A percentile compares a stretch with the other conserved stretches of the same genome.
Evolutionary conservation across 306 rosid genomes (phyloP).

Genomic region (Acmispon strigosus): DNA sequence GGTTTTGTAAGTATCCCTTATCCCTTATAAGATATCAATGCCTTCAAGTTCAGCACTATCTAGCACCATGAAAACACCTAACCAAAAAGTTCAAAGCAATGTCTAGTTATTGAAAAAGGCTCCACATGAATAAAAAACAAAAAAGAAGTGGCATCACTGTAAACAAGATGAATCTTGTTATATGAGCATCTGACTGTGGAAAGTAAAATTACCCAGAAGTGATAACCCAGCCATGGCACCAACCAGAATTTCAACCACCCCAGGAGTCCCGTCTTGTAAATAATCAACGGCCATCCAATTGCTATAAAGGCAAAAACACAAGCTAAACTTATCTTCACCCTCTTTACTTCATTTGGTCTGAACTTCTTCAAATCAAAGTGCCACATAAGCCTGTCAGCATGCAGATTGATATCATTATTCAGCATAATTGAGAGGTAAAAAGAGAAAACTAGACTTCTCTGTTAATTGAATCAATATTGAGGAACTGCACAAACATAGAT

Average conservation of each 20-base stretch:
- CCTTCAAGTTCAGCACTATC: not conserved
- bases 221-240: slow-evolving; percentile 96
- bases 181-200: not conserved
- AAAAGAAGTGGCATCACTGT: not conserved
- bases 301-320: slow-evolving; percentile 80
- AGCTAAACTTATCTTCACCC: slow-evolving; percentile 85
- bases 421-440: not conserved
- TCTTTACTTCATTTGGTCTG: slow-evolving; percentile 70
- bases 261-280: slow-evolving; percentile 66
- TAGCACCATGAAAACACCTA: not conserved
- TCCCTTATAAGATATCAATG: not conserved
- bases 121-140: not conserved
- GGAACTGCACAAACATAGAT: not conserved
- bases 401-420: not conserved
- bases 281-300: slow-evolving; percentile 86
- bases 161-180: not conserved
- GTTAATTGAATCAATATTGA: not conserved
- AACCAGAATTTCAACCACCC: slow-evolving; percentile 95
- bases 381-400: slow-evolving; percentile 54
- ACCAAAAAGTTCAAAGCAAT: not conserved
- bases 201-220: slow-evolving; percentile 79
- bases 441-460: not conserved
- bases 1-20: too few relatives aligned
- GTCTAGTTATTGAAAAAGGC: too few relatives aligned
- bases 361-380: slow-evolving; percentile 79